A percentile compares a stretch with the other conserved stretches of the same genome.
Conservation (phyloP, 495 filamentous ascomycete species). For the Aspergillus heteromorphus region DNA sequence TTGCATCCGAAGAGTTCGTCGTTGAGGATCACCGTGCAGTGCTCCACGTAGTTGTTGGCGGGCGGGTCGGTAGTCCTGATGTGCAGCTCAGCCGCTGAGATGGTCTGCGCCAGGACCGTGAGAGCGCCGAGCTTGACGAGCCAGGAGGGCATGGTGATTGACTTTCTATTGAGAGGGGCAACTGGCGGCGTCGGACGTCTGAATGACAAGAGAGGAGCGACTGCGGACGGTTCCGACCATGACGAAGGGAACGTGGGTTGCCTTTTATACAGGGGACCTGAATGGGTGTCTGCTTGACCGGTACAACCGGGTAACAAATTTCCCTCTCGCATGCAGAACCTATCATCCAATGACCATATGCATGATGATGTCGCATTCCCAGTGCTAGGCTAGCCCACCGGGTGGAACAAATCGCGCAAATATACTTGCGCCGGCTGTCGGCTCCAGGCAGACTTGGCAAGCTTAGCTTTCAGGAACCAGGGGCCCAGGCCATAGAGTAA, state of each 20-base stretch:
- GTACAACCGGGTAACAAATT: not conserved
- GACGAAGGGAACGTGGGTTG: not conserved
- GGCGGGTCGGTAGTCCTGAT: constrained; percentile 13
- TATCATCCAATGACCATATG: not conserved
- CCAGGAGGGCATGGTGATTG: constrained; percentile 8
- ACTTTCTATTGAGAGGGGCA: not conserved
- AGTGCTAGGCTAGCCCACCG: not conserved
- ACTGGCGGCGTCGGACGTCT: not conserved
- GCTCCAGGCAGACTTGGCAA: not conserved
- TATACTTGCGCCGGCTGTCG: not conserved
- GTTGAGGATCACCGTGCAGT: constrained; percentile 14
- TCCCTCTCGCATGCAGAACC: not conserved
- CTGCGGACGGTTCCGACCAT: not conserved
- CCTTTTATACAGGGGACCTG: not conserved
- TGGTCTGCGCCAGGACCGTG: constrained; percentile 9
- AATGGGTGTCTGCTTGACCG: not conserved
- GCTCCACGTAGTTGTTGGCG: constrained; percentile 9
- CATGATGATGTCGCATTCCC: not conserved
- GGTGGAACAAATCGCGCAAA: not conserved
- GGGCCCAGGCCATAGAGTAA: not conserved
- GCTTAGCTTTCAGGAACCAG: not conserved
- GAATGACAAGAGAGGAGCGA: not conserved
- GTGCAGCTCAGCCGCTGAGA: constrained; percentile 8
- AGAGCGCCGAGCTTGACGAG: constrained; percentile 11
- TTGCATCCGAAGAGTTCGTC: constrained; percentile 10